Evolutionary conservation across 2,329 filamentous ascomycete species (phyloP).

Genomic region (Coniochaeta sp.): DNA sequence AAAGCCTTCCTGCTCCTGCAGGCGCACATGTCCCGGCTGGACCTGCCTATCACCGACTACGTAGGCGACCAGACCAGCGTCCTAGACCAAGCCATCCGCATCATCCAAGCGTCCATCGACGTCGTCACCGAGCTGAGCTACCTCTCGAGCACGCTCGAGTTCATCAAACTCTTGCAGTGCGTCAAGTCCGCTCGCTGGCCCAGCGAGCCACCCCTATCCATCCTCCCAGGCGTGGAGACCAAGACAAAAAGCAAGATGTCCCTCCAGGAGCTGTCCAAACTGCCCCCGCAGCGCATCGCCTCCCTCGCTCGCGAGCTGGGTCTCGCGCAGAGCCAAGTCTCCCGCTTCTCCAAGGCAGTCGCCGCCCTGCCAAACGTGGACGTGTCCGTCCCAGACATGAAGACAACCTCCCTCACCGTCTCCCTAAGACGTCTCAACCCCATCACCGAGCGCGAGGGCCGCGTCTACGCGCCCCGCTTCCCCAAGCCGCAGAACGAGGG

Average conservation of each 20-base stretch:
- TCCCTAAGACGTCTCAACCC: constrained; percentile 60
- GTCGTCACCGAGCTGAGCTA: constrained; percentile 86
- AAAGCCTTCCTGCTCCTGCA: constrained; percentile 93
- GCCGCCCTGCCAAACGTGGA: constrained; percentile 62
- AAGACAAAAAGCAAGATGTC: constrained; percentile 31
- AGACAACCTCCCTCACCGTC: constrained; percentile 56
- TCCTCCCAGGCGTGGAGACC: constrained; percentile 65
- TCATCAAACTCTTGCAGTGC: constrained; percentile 81
- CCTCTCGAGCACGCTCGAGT: constrained; percentile 67
- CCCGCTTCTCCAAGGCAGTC: constrained; percentile 50
- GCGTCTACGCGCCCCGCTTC: constrained; percentile 81
- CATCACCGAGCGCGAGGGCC: constrained; percentile 55
- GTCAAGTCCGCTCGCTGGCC: constrained; percentile 94
- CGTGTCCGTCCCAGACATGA: constrained; percentile 54
- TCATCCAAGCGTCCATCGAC: constrained; percentile 92
- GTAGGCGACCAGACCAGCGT: constrained; percentile 88
- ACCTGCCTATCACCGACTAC: constrained; percentile 92
- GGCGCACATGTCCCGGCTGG: constrained; percentile 87
- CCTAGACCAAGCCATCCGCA: constrained; percentile 92
- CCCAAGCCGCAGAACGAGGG: constrained; percentile 93
- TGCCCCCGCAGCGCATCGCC: constrained; percentile 25
- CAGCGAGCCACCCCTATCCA: constrained; percentile 67
- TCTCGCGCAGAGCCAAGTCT: constrained; percentile 35
- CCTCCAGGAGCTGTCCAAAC: constrained; percentile 34
- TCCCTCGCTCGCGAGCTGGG: constrained; percentile 43